A percentile compares a stretch with the other conserved stretches of the same genome.
Conservation (phyloP, 768 basidiomycete species). For the Xerocomus spinulosus region DNA sequence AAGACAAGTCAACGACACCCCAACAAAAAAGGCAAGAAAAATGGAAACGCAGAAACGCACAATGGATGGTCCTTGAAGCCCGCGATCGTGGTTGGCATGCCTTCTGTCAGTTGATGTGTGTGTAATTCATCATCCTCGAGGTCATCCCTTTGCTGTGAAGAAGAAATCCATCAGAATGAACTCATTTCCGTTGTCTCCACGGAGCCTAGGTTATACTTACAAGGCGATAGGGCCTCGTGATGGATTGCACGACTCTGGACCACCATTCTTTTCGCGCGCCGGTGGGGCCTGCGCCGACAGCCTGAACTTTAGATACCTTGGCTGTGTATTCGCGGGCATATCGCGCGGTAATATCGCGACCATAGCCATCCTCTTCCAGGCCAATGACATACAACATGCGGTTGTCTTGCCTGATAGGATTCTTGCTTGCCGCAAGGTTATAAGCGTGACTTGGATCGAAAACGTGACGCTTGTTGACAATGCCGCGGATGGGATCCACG, state of each 20-base stretch:
- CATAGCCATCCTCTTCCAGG: constrained; percentile 91
- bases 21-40: constrained; percentile 22
- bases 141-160: constrained; percentile 78
- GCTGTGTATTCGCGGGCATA: constrained; percentile 81
- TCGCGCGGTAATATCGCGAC: constrained; percentile 84
- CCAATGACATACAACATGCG: constrained; percentile 91
- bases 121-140: constrained; percentile 88
- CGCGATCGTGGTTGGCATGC: constrained; percentile 84
- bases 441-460: constrained; percentile 63
- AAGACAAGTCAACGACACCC: constrained; percentile 1
- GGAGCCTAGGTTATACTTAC: constrained; percentile 41
- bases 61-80: constrained; percentile 97
- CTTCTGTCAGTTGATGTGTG: constrained; percentile 72
- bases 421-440: constrained; percentile 14
- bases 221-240: constrained; percentile 76
- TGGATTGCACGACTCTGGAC: constrained; percentile 57
- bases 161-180: constrained; percentile 6
- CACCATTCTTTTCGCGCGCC: constrained; percentile 84
- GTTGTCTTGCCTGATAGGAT: constrained; percentile 49
- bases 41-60: constrained; percentile 34
- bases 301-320: constrained; percentile 77
- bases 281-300: constrained; percentile 43
- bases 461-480: constrained; percentile 73
- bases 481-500: constrained; percentile 79
- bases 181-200: constrained; percentile 17